Base-by-base conservation (phyloP, 1,284 basidiomycete genomes). In the Neotropicomus parvogracilis region DNA sequence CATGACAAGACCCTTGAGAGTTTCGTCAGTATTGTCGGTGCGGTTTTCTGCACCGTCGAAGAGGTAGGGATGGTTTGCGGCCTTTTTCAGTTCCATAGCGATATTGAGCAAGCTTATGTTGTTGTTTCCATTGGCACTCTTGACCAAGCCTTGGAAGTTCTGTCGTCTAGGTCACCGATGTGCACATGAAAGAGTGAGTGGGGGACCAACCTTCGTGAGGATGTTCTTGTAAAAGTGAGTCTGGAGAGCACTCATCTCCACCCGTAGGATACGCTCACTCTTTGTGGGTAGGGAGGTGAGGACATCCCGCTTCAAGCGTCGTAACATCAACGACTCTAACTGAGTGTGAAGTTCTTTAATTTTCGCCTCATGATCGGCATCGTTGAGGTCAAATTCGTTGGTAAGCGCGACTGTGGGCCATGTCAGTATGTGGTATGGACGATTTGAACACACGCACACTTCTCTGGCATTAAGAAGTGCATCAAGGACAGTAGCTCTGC, bases 201-300 rank as follows among this genome's bases (percentile, higher is more conserved):
- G 28, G 40, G 36, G 29, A n/a, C 53, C 11, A 51, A 88, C 90
- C 81, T 91, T 95, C 24, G 95, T 97, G 57, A 99, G 75, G 62
- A 99, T 99, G 66, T 98, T 98, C 78, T 98, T 98, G 77, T 99
- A 99, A 70, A 95, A 97, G 66, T 95, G 91, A 17, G 94, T 97
- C 71, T 99, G 97, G 67, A 99, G 81, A 45, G 90, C 83, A 59
- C 88, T 91, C 95, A 99, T 97, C 74, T 99, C 97, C 32, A 99
- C 95, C 16, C 97, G 86, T 49, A 99, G 75, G 58, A 99, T 99
- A 41, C 93, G 88, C 72, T 99, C 97, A 64, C 93, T 95, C 80
- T 99, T 99, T 26, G 94, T 95, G 2, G 97, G 97, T 44, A 99
- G 74, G 49, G 91, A 92, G 57, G 95, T 97, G 56, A 98, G 81